Evolutionary conservation across 352 stramenopile genomes (phyloP).

Genomic region (Phytophthora palmivora): DNA sequence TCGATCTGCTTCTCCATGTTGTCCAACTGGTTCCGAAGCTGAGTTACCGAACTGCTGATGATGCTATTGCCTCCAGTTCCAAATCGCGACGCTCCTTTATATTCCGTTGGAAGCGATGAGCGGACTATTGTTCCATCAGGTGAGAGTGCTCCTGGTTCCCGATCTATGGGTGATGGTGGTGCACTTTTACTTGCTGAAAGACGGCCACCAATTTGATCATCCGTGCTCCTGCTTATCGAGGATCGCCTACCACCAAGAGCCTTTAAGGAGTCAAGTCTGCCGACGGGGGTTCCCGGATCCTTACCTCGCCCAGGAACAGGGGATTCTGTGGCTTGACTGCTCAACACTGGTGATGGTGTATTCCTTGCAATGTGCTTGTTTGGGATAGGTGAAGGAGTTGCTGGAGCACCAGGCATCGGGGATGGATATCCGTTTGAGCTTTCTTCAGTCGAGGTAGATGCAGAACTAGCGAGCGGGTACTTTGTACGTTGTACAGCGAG

Average conservation of each 20-base stretch:
- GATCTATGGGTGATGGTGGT: conserved; percentile 60
- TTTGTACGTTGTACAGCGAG: conserved; percentile 79
- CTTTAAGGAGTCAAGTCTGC: conserved; percentile 41
- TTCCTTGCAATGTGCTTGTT: conserved; percentile 42
- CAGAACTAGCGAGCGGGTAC: conserved; percentile 57
- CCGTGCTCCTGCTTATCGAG: conserved; percentile 24
- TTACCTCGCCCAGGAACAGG: conserved; percentile 29
- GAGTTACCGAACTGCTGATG: conserved; percentile 75
- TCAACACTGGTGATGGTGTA: conserved; percentile 39
- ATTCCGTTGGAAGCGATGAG: conserved; percentile 41
- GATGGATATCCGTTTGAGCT: conserved; percentile 28
- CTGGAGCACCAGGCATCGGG: conserved; percentile 28
- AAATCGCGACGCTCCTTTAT: conserved; percentile 22
- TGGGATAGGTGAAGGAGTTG: conserved; percentile 35
- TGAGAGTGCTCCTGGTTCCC: conserved; percentile 37
- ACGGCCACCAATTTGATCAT: conserved; percentile 29
- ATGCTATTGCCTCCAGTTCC: conserved; percentile 55
- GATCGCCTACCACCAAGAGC: conserved; percentile 32
- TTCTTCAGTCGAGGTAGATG: conserved; percentile 31
- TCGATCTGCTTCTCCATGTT: conserved; percentile 92
- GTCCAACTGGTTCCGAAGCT: conserved; percentile 83
- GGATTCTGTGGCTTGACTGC: conserved; percentile 34
- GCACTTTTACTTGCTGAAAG: conserved; percentile 58
- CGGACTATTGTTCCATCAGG: conserved; percentile 37
- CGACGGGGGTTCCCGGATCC: conserved; percentile 34